Conservation (phyloP, 2,329 filamentous ascomycete genomes). For the Botrytis byssoidea region DNA sequence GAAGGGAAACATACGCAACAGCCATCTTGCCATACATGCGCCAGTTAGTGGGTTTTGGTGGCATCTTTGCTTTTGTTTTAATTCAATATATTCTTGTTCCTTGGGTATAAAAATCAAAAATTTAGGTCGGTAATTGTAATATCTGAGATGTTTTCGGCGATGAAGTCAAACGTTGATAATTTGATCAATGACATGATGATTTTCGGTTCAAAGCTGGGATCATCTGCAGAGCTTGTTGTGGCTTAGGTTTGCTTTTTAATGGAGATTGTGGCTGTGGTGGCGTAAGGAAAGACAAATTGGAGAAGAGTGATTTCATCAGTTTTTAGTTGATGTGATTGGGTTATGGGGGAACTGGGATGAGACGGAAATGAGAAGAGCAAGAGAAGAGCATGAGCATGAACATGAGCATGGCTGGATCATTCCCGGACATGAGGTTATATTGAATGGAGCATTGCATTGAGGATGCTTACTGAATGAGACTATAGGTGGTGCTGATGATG, state of each 20-base stretch:
- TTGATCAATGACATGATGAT: constrained; percentile 21
- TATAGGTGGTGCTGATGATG: not conserved
- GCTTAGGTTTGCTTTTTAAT: not conserved
- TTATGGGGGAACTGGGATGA: not conserved
- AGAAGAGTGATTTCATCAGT: constrained; percentile 7
- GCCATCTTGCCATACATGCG: constrained; percentile 68
- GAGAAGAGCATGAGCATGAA: not conserved
- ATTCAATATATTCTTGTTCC: not conserved
- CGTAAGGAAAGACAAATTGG: constrained; percentile 17
- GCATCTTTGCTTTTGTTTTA: constrained; percentile 36
- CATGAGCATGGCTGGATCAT: not conserved
- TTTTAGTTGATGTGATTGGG: not conserved
- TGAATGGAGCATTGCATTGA: not conserved
- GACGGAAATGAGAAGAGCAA: not conserved
- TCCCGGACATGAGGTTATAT: not conserved
- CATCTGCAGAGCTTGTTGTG: not conserved
- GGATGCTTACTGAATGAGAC: not conserved
- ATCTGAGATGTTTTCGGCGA: not conserved
- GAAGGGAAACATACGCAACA: constrained; percentile 54
- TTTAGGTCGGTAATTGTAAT: not conserved
- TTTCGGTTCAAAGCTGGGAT: not conserved
- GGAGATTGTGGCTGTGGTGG: constrained; percentile 8
- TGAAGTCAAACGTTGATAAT: not conserved
- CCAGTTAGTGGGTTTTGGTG: constrained; percentile 54
- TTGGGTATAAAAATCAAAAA: not conserved